These are phyloP conservation scores for Aspergillus haitiensis DNA, from an alignment of 495 filamentous ascomycete species.

Conservation along the genomic window DNA sequence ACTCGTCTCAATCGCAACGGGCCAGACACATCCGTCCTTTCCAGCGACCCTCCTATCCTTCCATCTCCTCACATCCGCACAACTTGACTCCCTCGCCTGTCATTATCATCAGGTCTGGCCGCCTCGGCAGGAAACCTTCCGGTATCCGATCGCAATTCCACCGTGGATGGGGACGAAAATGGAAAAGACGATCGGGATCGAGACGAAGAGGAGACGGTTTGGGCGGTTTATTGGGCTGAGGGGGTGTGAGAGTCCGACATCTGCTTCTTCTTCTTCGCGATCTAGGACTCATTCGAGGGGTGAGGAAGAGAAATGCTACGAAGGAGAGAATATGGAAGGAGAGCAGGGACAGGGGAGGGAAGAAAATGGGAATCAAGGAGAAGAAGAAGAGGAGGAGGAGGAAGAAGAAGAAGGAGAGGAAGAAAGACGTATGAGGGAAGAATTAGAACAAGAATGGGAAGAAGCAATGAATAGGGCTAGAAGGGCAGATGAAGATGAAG, in stretches of 20 bases:
- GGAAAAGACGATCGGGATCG: conserved; percentile 38
- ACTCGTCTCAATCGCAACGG: conserved; percentile 52
- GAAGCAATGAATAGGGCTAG: conserved; percentile 32
- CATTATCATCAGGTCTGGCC: conserved; percentile 73
- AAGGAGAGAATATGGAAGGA: not conserved
- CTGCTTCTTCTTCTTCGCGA: not conserved
- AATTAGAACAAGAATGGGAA: conserved; percentile 34
- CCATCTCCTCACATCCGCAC: conserved; percentile 55
- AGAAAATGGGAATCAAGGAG: not conserved
- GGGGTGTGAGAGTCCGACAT: conserved; percentile 56
- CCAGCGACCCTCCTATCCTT: conserved; percentile 68
- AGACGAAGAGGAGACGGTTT: conserved; percentile 61
- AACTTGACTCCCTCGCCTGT: conserved; percentile 70
- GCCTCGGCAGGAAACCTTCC: conserved; percentile 47
- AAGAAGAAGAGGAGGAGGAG: conserved; percentile 6
- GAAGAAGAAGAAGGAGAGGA: conserved; percentile 5
- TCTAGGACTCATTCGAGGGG: too few species aligned
- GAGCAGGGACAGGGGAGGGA: not conserved
- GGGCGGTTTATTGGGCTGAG: conserved; percentile 67
- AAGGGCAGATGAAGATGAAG: conserved; percentile 30
- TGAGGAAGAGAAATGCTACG: not conserved
- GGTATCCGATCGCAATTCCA: conserved; percentile 63
- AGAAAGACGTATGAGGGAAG: conserved; percentile 17
- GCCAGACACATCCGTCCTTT: conserved; percentile 62
- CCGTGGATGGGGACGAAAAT: conserved; percentile 37